Conservation (phyloP, 1,284 basidiomycete genomes). For the Bjerkandera adusta region DNA sequence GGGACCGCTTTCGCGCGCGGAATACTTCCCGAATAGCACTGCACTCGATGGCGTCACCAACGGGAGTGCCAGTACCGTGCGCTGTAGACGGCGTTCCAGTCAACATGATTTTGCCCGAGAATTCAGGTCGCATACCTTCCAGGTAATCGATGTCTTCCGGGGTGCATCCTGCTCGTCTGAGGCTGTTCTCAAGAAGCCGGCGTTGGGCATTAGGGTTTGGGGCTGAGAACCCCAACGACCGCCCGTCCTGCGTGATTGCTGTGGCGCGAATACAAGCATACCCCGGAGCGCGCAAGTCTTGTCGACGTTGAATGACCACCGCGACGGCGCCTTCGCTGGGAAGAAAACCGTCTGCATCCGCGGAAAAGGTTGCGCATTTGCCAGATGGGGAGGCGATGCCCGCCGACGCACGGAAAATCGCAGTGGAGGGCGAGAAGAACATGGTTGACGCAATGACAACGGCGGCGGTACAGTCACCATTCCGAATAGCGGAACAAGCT, state of each 20-base stretch:
- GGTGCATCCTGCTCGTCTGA: conserved; percentile 8
- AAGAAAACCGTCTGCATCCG: conserved; percentile 19
- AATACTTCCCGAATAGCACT: background rate
- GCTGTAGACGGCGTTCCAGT: background rate
- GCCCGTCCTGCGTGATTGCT: conserved; percentile 17
- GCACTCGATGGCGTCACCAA: conserved; percentile 2
- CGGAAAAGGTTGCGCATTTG: conserved; percentile 16
- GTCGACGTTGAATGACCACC: conserved; percentile 15
- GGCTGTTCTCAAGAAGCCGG: conserved; percentile 9
- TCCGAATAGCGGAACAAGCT: conserved; percentile 18
- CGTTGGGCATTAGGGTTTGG: conserved; percentile 19
- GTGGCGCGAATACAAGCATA: conserved; percentile 11
- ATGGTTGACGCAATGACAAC: conserved; percentile 19
- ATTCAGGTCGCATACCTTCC: conserved; percentile 1
- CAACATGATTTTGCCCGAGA: background rate
- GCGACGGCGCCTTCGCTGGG: conserved; percentile 19
- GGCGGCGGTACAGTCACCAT: conserved; percentile 20
- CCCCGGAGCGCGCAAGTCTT: background rate
- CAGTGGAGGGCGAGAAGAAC: conserved; percentile 15
- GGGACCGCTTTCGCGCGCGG: background rate
- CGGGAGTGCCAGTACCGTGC: conserved; percentile 5
- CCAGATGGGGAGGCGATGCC: conserved; percentile 18
- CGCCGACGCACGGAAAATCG: conserved; percentile 15
- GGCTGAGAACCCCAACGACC: conserved; percentile 17
- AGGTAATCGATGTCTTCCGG: conserved; percentile 7